These are phyloP conservation scores for Dendrobium nobile DNA, from an alignment of 106 monocot species.

Conservation along the genomic window DNA sequence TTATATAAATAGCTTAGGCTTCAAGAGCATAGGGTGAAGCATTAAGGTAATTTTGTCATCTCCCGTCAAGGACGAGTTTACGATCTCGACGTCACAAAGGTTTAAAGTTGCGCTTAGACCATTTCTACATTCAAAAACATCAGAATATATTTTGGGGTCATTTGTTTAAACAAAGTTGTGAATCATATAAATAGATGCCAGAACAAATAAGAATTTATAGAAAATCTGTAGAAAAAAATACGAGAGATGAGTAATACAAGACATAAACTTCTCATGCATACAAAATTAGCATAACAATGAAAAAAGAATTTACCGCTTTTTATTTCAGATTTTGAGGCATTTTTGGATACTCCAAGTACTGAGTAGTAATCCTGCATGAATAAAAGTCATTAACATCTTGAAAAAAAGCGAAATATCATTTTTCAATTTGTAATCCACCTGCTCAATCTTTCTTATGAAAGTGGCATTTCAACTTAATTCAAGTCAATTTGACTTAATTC, in stretches of 20 bases:
- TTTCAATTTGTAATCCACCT: neutral
- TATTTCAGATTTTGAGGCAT: conserved; percentile 95
- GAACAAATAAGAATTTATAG: neutral
- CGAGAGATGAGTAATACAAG: neutral
- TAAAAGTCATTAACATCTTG: neutral
- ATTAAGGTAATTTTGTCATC: neutral
- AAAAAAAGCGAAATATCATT: neutral
- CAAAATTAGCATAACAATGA: neutral
- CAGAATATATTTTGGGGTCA: neutral
- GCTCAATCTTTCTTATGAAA: neutral
- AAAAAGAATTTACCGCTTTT: conserved; percentile 63
- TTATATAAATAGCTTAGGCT: neutral
- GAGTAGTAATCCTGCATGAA: conserved; percentile 84
- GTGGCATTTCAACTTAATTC: neutral
- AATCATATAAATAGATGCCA: neutral
- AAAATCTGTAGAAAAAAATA: neutral
- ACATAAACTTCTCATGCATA: neutral
- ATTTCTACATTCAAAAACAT: neutral
- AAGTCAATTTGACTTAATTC: neutral
- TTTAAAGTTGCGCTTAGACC: neutral
- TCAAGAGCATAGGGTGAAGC: neutral
- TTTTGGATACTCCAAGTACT: conserved; percentile 90
- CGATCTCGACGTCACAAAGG: neutral
- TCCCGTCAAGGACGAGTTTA: neutral
- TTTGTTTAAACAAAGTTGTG: neutral